phyloP scores from a whole-genome alignment of 2,329 filamentous ascomycete species.

The Hymenoscyphus fructigenus region DNA sequence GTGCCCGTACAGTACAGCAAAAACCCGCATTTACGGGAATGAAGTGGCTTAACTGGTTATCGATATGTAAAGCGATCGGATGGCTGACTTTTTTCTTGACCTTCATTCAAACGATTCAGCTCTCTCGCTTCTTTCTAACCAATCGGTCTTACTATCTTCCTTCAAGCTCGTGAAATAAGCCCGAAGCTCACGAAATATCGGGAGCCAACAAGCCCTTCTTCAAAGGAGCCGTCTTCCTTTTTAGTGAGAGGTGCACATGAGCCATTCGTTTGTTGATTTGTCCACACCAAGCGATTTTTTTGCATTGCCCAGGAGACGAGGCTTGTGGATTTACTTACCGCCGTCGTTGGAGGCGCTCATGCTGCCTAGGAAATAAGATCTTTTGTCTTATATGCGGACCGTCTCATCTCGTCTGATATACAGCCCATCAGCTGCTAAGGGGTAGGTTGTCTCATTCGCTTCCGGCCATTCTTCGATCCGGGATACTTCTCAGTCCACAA shows the following conservation, averaged over 20 bases:
- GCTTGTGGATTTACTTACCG: too few relatives aligned
- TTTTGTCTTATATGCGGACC: constrained; percentile 7
- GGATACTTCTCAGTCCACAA: neutral
- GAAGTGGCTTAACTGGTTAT: too few relatives aligned
- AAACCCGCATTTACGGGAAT: too few relatives aligned
- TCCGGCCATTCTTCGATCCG: neutral
- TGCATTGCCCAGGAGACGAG: too few relatives aligned
- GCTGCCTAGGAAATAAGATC: neutral
- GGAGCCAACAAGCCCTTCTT: neutral
- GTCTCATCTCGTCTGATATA: constrained; percentile 6
- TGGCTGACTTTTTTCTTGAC: neutral
- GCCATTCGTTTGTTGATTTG: too few relatives aligned
- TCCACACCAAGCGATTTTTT: too few relatives aligned
- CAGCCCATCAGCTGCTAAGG: neutral
- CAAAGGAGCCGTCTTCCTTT: too few relatives aligned
- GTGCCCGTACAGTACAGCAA: too few relatives aligned
- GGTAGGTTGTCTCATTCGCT: constrained; percentile 3
- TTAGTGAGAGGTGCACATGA: too few relatives aligned
- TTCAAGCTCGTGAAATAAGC: neutral
- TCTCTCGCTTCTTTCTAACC: constrained; percentile 1
- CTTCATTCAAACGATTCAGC: neutral
- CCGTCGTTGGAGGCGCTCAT: neutral
- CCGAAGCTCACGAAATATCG: neutral
- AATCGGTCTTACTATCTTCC: constrained; percentile 3
- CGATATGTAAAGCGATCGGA: too few relatives aligned